Evolutionary conservation across 495 filamentous ascomycete species (phyloP).

Genomic region (Podospora pseudopauciseta): DNA sequence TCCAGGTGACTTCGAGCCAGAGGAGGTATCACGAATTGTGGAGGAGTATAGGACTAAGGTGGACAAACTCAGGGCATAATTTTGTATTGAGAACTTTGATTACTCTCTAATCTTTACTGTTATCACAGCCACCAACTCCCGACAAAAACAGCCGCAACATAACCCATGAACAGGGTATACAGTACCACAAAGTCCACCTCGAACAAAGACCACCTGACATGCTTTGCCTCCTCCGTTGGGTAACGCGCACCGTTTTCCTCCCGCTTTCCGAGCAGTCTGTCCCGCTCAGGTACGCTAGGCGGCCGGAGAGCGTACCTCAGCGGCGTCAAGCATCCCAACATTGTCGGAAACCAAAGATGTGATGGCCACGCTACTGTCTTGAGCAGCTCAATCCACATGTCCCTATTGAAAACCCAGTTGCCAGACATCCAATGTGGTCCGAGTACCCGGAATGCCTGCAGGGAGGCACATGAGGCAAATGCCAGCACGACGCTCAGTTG

Average conservation of each 20-base stretch:
- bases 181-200: background rate
- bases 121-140: background rate
- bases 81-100: background rate
- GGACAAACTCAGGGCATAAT: background rate
- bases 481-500: background rate
- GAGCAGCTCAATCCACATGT: slow-evolving; percentile 5
- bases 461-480: background rate
- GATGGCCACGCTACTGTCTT: slow-evolving; percentile 38
- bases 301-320: slow-evolving; percentile 44
- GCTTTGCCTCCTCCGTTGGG: slow-evolving; percentile 5
- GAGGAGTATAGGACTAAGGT: slow-evolving; percentile 17
- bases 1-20: slow-evolving; percentile 26
- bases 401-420: background rate
- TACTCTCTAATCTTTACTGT: background rate
- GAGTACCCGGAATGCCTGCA: background rate
- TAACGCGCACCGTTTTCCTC: slow-evolving; percentile 41
- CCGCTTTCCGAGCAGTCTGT: slow-evolving; percentile 20
- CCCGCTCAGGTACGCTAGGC: slow-evolving; percentile 41
- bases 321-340: slow-evolving; percentile 34
- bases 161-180: background rate
- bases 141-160: background rate
- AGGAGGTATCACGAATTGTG: slow-evolving; percentile 25
- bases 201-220: background rate
- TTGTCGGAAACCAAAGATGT: slow-evolving; percentile 35
- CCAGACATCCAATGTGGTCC: background rate